Evolutionary conservation across 2,329 filamentous ascomycete genomes (phyloP).

Genomic region (Cladorrhinum sp.): DNA sequence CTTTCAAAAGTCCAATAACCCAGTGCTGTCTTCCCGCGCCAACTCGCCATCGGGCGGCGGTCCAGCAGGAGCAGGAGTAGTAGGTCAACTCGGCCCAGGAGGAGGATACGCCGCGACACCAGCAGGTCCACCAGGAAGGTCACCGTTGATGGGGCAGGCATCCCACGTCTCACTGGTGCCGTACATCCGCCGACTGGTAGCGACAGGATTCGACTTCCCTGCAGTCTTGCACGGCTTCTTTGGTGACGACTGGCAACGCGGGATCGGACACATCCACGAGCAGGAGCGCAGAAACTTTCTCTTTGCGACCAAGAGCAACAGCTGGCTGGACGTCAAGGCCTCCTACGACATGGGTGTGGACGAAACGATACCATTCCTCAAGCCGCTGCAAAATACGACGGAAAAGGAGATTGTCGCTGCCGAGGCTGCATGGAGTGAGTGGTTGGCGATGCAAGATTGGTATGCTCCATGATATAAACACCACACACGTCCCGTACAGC

Average conservation of each 20-base stretch:
- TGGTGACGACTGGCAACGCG: slow-evolving; percentile 83
- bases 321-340: slow-evolving; percentile 83
- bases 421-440: slow-evolving; percentile 86
- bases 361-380: slow-evolving; percentile 83
- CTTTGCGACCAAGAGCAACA: slow-evolving; percentile 89
- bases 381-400: slow-evolving; percentile 71
- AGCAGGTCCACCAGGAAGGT: neutral
- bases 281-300: slow-evolving; percentile 91
- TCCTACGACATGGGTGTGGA: slow-evolving; percentile 84
- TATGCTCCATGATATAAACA: slow-evolving; percentile 1
- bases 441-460: slow-evolving; percentile 95
- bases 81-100: neutral
- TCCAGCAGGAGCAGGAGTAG: neutral
- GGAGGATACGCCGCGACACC: neutral
- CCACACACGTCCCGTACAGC: neutral
- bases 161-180: slow-evolving; percentile 69
- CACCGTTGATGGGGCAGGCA: neutral
- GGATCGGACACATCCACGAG: slow-evolving; percentile 79
- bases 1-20: slow-evolving; percentile 63
- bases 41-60: slow-evolving; percentile 35
- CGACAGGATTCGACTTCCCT: slow-evolving; percentile 84
- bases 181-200: slow-evolving; percentile 85
- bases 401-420: slow-evolving; percentile 79
- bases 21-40: slow-evolving; percentile 40
- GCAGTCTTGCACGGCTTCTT: slow-evolving; percentile 93